Percentiles rank a stretch among this genome's conserved stretches.
Conservation (phyloP, 371 early-diverging fungal species). For the Rhizoclosmatium hyalinum region DNA sequence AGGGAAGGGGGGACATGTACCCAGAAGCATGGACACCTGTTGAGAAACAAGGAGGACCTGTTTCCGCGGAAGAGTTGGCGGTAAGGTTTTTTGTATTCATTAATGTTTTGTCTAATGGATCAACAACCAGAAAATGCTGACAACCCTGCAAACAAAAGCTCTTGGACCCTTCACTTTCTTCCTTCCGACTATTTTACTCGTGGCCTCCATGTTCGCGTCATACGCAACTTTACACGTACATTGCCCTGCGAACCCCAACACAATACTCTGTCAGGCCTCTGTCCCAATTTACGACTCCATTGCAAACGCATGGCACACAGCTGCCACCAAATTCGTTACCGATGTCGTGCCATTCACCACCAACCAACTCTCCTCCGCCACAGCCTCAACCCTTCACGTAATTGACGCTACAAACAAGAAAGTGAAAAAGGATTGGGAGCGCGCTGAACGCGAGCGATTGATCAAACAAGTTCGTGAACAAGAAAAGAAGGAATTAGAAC, state of each 20-base stretch:
- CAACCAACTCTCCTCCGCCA: neutral
- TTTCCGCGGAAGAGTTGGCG: slow-evolving; percentile 23
- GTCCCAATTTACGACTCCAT: slow-evolving; percentile 26
- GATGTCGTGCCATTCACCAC: slow-evolving; percentile 27
- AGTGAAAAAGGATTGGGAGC: slow-evolving; percentile 14
- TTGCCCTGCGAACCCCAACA: slow-evolving; percentile 2
- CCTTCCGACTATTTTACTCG: neutral
- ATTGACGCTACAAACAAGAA: slow-evolving; percentile 9
- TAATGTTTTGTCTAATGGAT: neutral
- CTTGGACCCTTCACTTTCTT: neutral
- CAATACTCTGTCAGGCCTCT: slow-evolving; percentile 8
- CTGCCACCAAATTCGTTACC: slow-evolving; percentile 20
- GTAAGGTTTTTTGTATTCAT: slow-evolving; percentile 22
- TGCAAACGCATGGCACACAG: slow-evolving; percentile 16
- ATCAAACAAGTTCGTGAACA: neutral
- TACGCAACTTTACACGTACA: slow-evolving; percentile 34
- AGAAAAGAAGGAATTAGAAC: neutral
- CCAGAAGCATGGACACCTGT: slow-evolving; percentile 31
- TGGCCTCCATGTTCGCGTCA: slow-evolving; percentile 18
- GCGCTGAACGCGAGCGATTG: slow-evolving; percentile 23
- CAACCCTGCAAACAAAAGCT: neutral
- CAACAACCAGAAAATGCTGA: slow-evolving; percentile 1
- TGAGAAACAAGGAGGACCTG: slow-evolving; percentile 20
- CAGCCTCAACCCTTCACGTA: neutral
- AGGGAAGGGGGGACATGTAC: slow-evolving; percentile 11